Base-by-base conservation (phyloP, 2,329 filamentous ascomycete species). In the Lasiodiplodia gonubiensis region DNA sequence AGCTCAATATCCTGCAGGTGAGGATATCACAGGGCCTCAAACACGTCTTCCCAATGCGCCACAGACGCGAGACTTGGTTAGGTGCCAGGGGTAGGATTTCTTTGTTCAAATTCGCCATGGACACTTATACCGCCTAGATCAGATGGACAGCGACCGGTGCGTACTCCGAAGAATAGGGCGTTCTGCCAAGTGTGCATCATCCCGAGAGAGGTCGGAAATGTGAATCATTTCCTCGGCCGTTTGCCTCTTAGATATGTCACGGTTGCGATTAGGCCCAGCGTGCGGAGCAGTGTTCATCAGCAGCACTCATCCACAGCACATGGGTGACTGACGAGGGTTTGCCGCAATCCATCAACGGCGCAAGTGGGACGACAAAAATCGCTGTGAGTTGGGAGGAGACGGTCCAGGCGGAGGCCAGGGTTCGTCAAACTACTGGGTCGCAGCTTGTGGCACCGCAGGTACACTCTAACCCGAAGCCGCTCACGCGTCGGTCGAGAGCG, bases 381-480 rank as follows among this genome's bases (percentile, higher is more conserved):
- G 21, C 23, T 37, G n/a, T n/a, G 12, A 37, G 27, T 12, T 48
- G 37, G 23, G 10, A 3, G 23, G 14, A 39, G 18, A 12, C 10
- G 11, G 37, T 42, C 18, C 14, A 42, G 30, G 54, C 35, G 21
- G 35, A 14, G 18, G 14, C 30, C 30, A 46, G 11, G 39, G 7
- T 42, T 42, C 54, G 37, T 33, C 35, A n/a, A 18, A 18, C 37
- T 18, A 21, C 37, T 30, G 54, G 35, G 54, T 23, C 12, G 54
- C 54, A 27, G 23, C n/a, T 16, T 7, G 21, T 18, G 54, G 54
- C 54, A 57, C 30, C 33, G 53, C 53, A 42, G 33, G 53, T 35
- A 8, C 57, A 11, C 39, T 42, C 57, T 49, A 49, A 18, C 27
- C 57, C 57, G 39, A 49, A 49, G 42, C 42, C 57, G 39, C 10